A percentile compares a stretch with the other conserved stretches of the same genome.
Evolutionary conservation across 176 grass and related monocot species (phyloP).

Genomic region (Saccharum officinarum): DNA sequence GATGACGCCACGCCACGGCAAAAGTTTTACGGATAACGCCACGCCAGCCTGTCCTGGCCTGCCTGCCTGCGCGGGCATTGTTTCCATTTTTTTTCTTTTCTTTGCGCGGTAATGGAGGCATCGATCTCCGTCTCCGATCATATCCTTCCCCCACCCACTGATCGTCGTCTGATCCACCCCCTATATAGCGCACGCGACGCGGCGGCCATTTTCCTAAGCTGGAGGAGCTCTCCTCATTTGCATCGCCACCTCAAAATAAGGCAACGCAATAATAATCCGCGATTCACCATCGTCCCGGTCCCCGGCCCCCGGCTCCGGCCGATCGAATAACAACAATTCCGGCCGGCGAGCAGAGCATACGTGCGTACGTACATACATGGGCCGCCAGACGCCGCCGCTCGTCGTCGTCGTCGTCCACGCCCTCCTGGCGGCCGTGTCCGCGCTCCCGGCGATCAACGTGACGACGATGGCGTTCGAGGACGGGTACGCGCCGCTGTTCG

Average conservation of each 20-base stretch:
- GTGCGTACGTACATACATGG: not conserved
- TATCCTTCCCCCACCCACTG: no score
- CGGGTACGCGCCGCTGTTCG: slow-evolving; percentile 68
- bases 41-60: not conserved
- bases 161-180: not conserved
- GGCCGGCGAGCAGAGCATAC: not conserved
- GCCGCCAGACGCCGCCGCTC: not conserved
- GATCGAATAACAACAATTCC: no score
- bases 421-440: not conserved
- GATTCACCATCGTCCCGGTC: not conserved
- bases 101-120: not conserved
- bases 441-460: slow-evolving; percentile 47
- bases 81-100: not conserved
- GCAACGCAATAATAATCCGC: slow-evolving; percentile 4
- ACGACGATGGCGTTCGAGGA: slow-evolving; percentile 57
- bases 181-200: slow-evolving; percentile 6
- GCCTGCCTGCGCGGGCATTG: not conserved
- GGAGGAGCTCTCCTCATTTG: not conserved
- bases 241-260: slow-evolving; percentile 26
- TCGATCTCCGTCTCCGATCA: not conserved
- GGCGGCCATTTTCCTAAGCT: slow-evolving; percentile 1
- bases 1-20: no score
- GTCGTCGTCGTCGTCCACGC: not conserved
- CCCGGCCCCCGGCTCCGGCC: no score
- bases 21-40: not conserved